A percentile compares a stretch with the other conserved stretches of the same genome.
phyloP scores from a whole-genome alignment of 495 filamentous ascomycete genomes.

The Copromyces sp. region DNA sequence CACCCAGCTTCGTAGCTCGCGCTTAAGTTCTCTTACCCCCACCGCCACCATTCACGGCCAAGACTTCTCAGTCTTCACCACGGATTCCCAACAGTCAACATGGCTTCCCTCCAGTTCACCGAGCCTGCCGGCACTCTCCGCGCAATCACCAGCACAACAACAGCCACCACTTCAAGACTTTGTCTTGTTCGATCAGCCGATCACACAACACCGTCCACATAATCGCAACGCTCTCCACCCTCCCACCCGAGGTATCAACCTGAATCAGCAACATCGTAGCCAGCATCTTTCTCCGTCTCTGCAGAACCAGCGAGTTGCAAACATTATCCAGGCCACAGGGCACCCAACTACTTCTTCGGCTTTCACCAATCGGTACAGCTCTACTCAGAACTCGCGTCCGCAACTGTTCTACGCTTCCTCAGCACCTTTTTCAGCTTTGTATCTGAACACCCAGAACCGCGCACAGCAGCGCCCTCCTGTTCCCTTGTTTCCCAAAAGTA shows the following conservation, averaged over 20 bases:
- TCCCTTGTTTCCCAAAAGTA: conserved; percentile 42
- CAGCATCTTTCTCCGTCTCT: conserved; percentile 29
- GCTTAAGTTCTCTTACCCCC: conserved; percentile 34
- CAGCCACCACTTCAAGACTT: conserved; percentile 41
- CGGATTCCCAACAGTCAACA: conserved; percentile 47
- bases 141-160: conserved; percentile 37
- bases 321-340: conserved; percentile 50
- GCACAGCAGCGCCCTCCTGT: conserved; percentile 36
- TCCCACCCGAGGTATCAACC: conserved; percentile 31
- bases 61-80: conserved; percentile 50
- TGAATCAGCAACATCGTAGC: conserved; percentile 29
- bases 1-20: conserved; percentile 38
- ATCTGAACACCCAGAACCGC: conserved; percentile 30
- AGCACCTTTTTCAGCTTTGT: conserved; percentile 37
- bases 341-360: conserved; percentile 46
- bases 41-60: conserved; percentile 41
- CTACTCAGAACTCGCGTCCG: conserved; percentile 27
- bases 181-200: conserved; percentile 42
- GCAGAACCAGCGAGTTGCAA: conserved; percentile 48
- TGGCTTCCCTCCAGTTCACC: conserved; percentile 51
- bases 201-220: conserved; percentile 38
- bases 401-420: conserved; percentile 46
- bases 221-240: conserved; percentile 33
- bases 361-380: conserved; percentile 46
- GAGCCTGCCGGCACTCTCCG: conserved; percentile 48